Evolutionary conservation across 2,329 filamentous ascomycete genomes (phyloP), one percentile per base, ranked within the genome.

Genomic region (Cryphonectria parasitica): DNA sequence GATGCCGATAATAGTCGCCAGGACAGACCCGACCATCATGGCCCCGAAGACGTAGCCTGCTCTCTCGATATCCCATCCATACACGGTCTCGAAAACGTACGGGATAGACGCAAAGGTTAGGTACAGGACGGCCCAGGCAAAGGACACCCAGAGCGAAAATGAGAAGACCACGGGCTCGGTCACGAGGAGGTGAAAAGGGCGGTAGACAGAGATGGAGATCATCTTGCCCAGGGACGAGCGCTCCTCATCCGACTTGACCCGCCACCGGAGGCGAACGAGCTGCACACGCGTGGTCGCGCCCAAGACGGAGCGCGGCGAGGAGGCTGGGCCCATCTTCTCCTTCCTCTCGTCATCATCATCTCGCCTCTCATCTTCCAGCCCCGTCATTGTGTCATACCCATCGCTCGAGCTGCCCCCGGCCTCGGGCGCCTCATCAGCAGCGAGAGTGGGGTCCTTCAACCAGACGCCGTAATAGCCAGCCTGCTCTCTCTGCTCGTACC

Each of bases 101-200:
- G 94, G 93, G 6, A 97, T 88, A 0, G 93, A 91, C 19, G 89
- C 89, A 75, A 97, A 95, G 17, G 92, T 93, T 25, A 97, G 83
- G 79, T 97, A 98, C 0, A 98, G 87, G 0, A 97, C 88, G 0
- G 92, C 94, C 95, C 95, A 98, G 28, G 91, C 91, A 79, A 98
- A 98, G 0, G 93, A 87, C 0, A 94, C 91, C 95, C 95, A 98
- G 0, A 97, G 84, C 0, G 91, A 94, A 82, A 98, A 98, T 83
- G 89, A 94, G 80, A 94, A 94, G 19, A 95, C 91, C 13, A 94
- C 90, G 0, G 92, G 90, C 74, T 95, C 92, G 0, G 92, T 94
- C 74, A 91, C 82, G 22, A 95, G 87, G 1, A 95, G 85, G 76
- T 90, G 89, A 78, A 97, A 97, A 0, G 94, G 94, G 0, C 94